These are phyloP conservation scores for Rosa chinensis DNA, from an alignment of 306 rosid species.

Conservation along the genomic window DNA sequence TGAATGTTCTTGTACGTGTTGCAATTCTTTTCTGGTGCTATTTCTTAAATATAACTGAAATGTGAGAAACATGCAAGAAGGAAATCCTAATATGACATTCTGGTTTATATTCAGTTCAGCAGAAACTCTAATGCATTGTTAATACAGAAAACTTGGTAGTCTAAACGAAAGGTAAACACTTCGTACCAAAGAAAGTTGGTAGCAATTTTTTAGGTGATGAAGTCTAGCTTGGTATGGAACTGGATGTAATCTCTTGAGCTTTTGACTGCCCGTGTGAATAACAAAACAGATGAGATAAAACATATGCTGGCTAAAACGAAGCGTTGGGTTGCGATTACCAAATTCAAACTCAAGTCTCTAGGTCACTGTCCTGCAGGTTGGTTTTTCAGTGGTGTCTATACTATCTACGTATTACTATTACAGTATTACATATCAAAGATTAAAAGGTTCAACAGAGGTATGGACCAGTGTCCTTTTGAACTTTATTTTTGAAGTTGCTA, in stretches of 20 bases:
- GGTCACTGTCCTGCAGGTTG: constrained; percentile 13
- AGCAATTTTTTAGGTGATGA: background rate
- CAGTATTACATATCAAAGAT: background rate
- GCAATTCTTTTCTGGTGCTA: background rate
- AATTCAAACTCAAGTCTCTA: constrained; percentile 4
- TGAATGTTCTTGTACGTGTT: background rate
- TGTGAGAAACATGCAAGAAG: background rate
- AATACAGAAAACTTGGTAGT: background rate
- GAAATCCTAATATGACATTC: background rate
- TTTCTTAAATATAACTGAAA: background rate
- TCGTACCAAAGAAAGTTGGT: background rate
- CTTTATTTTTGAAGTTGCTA: background rate
- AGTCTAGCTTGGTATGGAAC: background rate
- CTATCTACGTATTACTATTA: background rate
- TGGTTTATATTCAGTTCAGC: background rate
- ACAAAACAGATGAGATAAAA: background rate
- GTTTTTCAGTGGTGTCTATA: background rate
- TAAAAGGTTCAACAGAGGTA: background rate
- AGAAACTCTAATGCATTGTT: background rate
- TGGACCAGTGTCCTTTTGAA: background rate
- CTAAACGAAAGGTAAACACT: background rate
- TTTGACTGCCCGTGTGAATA: background rate
- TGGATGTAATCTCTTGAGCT: background rate
- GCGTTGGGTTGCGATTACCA: background rate
- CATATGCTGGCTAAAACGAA: background rate